Base-by-base conservation (phyloP, 352 stramenopile genomes). In the Pythium dissimile region DNA sequence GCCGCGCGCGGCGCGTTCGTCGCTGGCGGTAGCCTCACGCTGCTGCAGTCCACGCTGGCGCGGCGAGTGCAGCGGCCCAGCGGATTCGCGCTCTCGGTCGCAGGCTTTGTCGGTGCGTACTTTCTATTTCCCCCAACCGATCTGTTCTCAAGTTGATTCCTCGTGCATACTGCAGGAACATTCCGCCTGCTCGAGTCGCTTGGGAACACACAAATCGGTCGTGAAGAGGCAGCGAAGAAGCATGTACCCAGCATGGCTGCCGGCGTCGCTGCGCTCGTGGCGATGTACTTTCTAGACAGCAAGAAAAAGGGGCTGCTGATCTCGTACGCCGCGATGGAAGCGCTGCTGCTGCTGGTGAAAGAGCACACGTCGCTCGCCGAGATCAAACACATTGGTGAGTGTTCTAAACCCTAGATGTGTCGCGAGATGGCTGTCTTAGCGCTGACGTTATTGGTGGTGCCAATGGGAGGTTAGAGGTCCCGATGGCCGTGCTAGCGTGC, bases 261-360 rank as follows among this genome's bases (percentile, higher is more conserved):
- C 0, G 59, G 34, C n/a, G 34, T 56, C 11, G 59, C 59, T 0
- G 67, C 72, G 3, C 28, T 62, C 0, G 62, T 86, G 15, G 73
- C 76, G 23, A 58, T 87, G 26, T 53, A 59, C 9, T 63, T 86
- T 35, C 49, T 90, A 12, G 75, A 87, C 16, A 62, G 26, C 48
- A 77, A 82, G 27, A 76, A 76, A 13, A 84, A 77, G 47, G 72
- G 69, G 13, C 57, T 87, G 11, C 31, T 85, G 20, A 61, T 88
- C 38, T 80, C 80, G 42, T 88, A 87, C 51, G 77, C 77, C 16
- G 59, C 63, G 7, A 65, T 90, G 11, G 76, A 88, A 51, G 77
- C 80, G 0, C 32, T 62, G 5, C 47, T 88, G 24, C 54, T 55
- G 35, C 64, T 90, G 21, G 59, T 72, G 3, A 71, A 73, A 20